phyloP scores from a whole-genome alignment of 306 rosid species.

The Sphenostylis stenocarpa region DNA sequence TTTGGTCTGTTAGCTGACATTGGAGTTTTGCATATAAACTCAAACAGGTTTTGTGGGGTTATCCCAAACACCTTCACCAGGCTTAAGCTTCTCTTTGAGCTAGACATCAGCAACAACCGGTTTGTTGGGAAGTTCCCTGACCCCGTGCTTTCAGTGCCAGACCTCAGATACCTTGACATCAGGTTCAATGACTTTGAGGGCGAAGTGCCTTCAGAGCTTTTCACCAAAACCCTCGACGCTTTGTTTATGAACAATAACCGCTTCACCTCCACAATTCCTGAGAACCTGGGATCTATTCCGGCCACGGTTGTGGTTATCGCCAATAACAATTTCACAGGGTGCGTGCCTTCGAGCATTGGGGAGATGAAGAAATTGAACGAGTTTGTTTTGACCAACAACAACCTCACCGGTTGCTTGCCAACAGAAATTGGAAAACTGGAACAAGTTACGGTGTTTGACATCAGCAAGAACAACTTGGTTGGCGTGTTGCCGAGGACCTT shows the following conservation, averaged over 20 bases:
- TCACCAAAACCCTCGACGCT: slow-evolving; percentile 50
- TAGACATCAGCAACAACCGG: slow-evolving; percentile 79
- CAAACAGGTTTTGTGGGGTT: slow-evolving; percentile 77
- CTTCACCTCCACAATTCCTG: slow-evolving; percentile 60
- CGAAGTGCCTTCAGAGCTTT: slow-evolving; percentile 50
- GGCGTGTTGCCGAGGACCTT: slow-evolving; percentile 58
- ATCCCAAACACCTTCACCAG: slow-evolving; percentile 56
- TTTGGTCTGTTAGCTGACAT: slow-evolving; percentile 61
- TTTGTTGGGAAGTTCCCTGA: slow-evolving; percentile 73
- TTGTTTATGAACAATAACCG: slow-evolving; percentile 65
- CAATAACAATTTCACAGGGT: slow-evolving; percentile 56
- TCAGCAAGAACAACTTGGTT: slow-evolving; percentile 46
- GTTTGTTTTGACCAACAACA: slow-evolving; percentile 46
- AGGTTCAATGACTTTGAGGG: slow-evolving; percentile 82
- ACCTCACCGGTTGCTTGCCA: slow-evolving; percentile 66
- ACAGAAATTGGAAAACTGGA: slow-evolving; percentile 47
- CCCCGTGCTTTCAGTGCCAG: slow-evolving; percentile 43
- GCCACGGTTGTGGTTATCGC: slow-evolving; percentile 63
- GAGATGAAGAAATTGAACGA: slow-evolving; percentile 63
- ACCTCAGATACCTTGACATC: slow-evolving; percentile 52
- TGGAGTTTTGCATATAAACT: slow-evolving; percentile 67
- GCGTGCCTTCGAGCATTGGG: slow-evolving; percentile 66
- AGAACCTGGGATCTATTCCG: slow-evolving; percentile 49
- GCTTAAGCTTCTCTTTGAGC: slow-evolving; percentile 49
- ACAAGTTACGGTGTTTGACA: slow-evolving; percentile 40